Conservation (phyloP, 225 moss, liverwort and hornwort species). For the Thuidium tamariscinum region DNA sequence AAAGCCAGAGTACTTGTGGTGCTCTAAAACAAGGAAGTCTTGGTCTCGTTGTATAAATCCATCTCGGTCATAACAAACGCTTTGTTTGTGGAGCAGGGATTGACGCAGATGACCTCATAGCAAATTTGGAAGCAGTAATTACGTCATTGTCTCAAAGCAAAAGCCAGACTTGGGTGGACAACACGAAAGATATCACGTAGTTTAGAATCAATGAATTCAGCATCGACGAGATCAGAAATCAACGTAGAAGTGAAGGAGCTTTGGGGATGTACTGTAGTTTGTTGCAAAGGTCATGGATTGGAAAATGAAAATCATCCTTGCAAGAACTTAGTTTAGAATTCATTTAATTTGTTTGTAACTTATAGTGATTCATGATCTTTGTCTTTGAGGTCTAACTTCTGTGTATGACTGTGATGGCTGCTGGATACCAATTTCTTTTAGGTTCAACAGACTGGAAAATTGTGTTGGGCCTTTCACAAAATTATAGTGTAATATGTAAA, state of each 20-base stretch:
- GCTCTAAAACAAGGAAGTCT: neutral
- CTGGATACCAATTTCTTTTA: neutral
- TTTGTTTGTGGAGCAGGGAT: constrained; percentile 2
- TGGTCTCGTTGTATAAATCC: neutral
- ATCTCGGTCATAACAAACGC: neutral
- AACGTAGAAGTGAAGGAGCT: neutral
- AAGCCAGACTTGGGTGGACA: neutral
- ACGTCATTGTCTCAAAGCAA: neutral
- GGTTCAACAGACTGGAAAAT: neutral
- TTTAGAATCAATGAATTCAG: neutral
- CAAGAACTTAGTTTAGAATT: neutral
- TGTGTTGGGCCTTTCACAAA: neutral
- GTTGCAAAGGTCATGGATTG: neutral
- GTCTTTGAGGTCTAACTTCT: neutral
- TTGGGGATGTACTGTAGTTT: neutral
- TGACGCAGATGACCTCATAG: neutral
- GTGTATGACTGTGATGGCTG: neutral
- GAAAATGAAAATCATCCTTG: neutral
- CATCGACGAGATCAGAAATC: neutral
- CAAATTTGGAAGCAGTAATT: constrained; percentile 5
- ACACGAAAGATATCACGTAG: neutral
- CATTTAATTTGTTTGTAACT: neutral
- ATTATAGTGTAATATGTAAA: neutral
- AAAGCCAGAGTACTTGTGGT: neutral
- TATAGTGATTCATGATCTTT: neutral